Base-by-base conservation (phyloP, 257 asterid genomes). In the Striga asiatica region DNA sequence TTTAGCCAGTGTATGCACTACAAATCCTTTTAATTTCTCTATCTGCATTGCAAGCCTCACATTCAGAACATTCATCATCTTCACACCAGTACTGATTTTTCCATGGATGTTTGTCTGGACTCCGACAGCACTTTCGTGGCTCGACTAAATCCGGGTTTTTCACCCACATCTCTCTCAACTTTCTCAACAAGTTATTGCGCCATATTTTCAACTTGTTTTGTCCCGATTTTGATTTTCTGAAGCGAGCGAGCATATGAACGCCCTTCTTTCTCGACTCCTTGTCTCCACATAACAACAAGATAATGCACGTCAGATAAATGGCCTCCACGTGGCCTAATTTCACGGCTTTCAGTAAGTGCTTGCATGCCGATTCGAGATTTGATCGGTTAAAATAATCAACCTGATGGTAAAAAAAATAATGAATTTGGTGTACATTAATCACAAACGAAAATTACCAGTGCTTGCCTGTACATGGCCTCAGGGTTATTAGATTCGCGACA, bases 271-370 rank as follows among this genome's bases (percentile, higher is more conserved):
- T 67, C 10, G 2, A 2, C 5, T 50, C 54, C 0, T 56, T 62
- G 3, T 56, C 42, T 0, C 69, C 69, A 2, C 24, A 7, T 2
- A 65, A 50, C 1, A 76, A 35, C 0, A 35, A 7, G 1, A 66
- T 9, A 8, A 72, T 60, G 23, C 70, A 65, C 0, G 54, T 10
- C 2, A 56, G 54, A 1, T 76, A 76, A 0, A 37, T 0, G 0
- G 82, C 76, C 8, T 61, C 74, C 0, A 2, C 0, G 14, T 76
- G 78, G 1, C 74, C 74, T 0, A 18, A 46, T 1, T 51, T 22
- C 23, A 48, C 3, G 16, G 76, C 76, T 41, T 29, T 49, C 13
- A 21, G 3, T 8, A 76, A 24, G 0, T 64, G 45, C 25, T 14
- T 11, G 19, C 29, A 1, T n/a, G 73, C 64, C 10, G 47, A 23